Evolutionary conservation across 169 alveolate species (phyloP).

Genomic region (Babesia microti): DNA sequence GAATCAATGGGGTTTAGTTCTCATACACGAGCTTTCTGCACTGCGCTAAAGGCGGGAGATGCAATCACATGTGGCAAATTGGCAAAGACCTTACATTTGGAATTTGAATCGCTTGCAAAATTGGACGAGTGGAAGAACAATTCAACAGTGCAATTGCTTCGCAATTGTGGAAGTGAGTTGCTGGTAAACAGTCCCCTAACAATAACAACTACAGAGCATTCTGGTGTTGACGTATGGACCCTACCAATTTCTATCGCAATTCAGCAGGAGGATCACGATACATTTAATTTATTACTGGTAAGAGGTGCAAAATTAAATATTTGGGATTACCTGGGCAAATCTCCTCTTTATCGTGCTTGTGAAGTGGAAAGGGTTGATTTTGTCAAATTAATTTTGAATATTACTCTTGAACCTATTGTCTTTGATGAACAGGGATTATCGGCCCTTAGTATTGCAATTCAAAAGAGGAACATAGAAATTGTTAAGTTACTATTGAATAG

Average conservation of each 20-base stretch:
- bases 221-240: constrained; percentile 68
- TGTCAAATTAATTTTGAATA: constrained; percentile 44
- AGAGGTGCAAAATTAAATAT: constrained; percentile 74
- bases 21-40: constrained; percentile 42
- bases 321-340: constrained; percentile 71
- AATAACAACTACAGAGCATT: constrained; percentile 55
- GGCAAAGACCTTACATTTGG: constrained; percentile 47
- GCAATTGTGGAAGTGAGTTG: constrained; percentile 68
- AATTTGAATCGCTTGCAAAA: constrained; percentile 42
- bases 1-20: constrained; percentile 57
- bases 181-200: constrained; percentile 70
- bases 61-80: constrained; percentile 47
- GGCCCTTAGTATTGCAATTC: constrained; percentile 43
- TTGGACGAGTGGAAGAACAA: constrained; percentile 49
- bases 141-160: constrained; percentile 43
- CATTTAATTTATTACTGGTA: constrained; percentile 58
- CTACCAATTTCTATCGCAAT: constrained; percentile 73
- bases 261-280: constrained; percentile 53
- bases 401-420: constrained; percentile 23
- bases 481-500: constrained; percentile 54
- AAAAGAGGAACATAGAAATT: constrained; percentile 26
- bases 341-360: constrained; percentile 71
- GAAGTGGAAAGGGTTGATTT: constrained; percentile 59
- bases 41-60: constrained; percentile 48
- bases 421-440: constrained; percentile 41